These are phyloP conservation scores for Trichoderma reesei DNA, from an alignment of 495 filamentous ascomycete species.

Conservation along the genomic window DNA sequence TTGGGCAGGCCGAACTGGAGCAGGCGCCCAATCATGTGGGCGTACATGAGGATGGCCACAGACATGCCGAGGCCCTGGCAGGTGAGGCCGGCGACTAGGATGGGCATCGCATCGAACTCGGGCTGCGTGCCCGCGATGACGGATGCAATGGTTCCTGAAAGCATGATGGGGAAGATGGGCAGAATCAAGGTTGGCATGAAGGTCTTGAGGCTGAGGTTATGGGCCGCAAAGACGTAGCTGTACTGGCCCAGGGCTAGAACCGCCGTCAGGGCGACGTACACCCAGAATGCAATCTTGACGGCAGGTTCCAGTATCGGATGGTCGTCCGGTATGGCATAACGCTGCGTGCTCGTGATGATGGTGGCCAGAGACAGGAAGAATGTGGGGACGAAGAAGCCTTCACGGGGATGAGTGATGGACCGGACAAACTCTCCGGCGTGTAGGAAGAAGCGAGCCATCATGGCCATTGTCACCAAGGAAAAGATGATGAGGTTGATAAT, in stretches of 20 bases:
- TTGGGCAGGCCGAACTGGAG: constrained; percentile 49
- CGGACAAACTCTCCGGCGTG: constrained; percentile 39
- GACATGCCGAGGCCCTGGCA: constrained; percentile 44
- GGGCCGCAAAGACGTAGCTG: constrained; percentile 39
- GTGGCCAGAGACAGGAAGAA: constrained; percentile 56
- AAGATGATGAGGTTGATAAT: constrained; percentile 55
- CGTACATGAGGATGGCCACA: constrained; percentile 42
- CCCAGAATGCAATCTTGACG: constrained; percentile 41
- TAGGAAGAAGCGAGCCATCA: constrained; percentile 48
- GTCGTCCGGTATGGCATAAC: constrained; percentile 45
- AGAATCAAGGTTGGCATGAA: constrained; percentile 49
- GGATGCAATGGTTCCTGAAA: constrained; percentile 42
- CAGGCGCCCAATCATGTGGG: constrained; percentile 47
- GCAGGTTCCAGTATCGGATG: constrained; percentile 29
- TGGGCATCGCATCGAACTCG: constrained; percentile 26
- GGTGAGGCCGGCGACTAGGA: constrained; percentile 40
- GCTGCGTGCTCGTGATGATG: constrained; percentile 48
- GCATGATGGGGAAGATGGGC: constrained; percentile 46
- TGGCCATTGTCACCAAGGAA: constrained; percentile 37
- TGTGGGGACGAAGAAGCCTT: constrained; percentile 59
- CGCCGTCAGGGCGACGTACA: constrained; percentile 37
- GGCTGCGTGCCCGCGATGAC: constrained; percentile 35
- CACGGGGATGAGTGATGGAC: constrained; percentile 51
- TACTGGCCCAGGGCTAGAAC: constrained; percentile 39
- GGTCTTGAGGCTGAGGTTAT: constrained; percentile 26